phyloP scores from a whole-genome alignment of 2,329 filamentous ascomycete genomes.

The Diaporthe ilicicola region DNA sequence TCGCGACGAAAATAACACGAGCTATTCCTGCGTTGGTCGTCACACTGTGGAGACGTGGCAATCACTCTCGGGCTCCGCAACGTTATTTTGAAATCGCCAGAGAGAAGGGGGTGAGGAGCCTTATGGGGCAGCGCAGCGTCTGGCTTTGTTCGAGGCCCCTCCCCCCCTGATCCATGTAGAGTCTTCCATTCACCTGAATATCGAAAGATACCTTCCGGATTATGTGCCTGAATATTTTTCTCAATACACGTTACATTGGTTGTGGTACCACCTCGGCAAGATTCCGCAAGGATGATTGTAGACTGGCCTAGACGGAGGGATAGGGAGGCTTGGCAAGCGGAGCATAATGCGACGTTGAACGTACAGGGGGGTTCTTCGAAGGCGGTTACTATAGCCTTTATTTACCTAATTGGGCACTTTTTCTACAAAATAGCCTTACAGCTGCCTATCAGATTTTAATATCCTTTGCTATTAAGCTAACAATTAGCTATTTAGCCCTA shows the following conservation, averaged over 20 bases:
- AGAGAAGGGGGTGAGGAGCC: neutral
- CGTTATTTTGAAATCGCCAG: neutral
- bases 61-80: constrained; percentile 7
- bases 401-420: no score
- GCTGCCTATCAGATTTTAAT: no score
- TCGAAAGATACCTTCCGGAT: neutral
- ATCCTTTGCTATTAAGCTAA: no score
- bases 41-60: neutral
- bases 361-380: no score
- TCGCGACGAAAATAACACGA: neutral
- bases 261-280: constrained; percentile 17
- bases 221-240: neutral
- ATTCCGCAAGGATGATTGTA: neutral
- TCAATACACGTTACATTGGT: neutral
- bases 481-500: no score
- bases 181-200: neutral
- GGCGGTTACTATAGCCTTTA: no score
- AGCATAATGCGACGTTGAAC: constrained; percentile 1
- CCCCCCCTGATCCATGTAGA: neutral
- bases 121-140: neutral
- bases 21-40: constrained; percentile 7
- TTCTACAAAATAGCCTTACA: no score
- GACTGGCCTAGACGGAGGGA: neutral
- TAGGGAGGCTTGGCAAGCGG: neutral
- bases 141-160: neutral